phyloP scores from a whole-genome alignment of 495 filamentous ascomycete species.

The Penicillium coprophilum region DNA sequence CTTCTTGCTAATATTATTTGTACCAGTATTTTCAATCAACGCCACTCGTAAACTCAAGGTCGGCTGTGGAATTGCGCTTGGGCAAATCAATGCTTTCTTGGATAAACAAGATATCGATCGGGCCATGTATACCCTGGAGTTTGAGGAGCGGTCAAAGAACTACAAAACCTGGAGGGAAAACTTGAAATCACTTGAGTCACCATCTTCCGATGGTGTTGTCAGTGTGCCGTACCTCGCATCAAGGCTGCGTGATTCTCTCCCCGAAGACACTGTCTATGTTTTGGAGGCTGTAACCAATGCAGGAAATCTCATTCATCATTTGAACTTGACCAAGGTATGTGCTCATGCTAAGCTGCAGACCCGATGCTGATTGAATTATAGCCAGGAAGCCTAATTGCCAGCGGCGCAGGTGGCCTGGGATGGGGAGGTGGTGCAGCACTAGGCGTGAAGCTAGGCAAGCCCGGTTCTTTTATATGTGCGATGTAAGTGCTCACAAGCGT shows the following conservation, averaged over 20 bases:
- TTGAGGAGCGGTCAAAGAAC: slow-evolving; percentile 9
- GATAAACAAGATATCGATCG: slow-evolving; percentile 11
- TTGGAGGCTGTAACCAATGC: slow-evolving; percentile 88
- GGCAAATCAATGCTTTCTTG: slow-evolving; percentile 22
- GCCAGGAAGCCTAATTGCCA: slow-evolving; percentile 23
- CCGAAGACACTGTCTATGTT: slow-evolving; percentile 73
- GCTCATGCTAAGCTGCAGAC: background rate
- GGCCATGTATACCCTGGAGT: slow-evolving; percentile 6
- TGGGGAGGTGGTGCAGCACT: slow-evolving; percentile 84
- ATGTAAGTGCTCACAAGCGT: slow-evolving; percentile 13
- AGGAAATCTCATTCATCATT: slow-evolving; percentile 66
- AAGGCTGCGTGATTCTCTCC: slow-evolving; percentile 59
- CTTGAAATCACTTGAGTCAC: slow-evolving; percentile 9
- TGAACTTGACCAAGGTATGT: slow-evolving; percentile 21
- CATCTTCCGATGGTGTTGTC: slow-evolving; percentile 6
- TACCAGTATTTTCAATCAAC: slow-evolving; percentile 61
- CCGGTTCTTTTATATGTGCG: slow-evolving; percentile 23
- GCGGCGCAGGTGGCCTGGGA: slow-evolving; percentile 86
- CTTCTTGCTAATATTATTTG: background rate
- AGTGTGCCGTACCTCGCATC: slow-evolving; percentile 22
- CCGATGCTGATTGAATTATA: background rate
- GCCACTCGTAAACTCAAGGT: slow-evolving; percentile 47
- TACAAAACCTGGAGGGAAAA: slow-evolving; percentile 14
- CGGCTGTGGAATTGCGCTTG: slow-evolving; percentile 20
- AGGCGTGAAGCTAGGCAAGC: slow-evolving; percentile 74